These are phyloP conservation scores for Noccaea caerulescens DNA, from an alignment of 345 rosid species.

Conservation along the genomic window DNA sequence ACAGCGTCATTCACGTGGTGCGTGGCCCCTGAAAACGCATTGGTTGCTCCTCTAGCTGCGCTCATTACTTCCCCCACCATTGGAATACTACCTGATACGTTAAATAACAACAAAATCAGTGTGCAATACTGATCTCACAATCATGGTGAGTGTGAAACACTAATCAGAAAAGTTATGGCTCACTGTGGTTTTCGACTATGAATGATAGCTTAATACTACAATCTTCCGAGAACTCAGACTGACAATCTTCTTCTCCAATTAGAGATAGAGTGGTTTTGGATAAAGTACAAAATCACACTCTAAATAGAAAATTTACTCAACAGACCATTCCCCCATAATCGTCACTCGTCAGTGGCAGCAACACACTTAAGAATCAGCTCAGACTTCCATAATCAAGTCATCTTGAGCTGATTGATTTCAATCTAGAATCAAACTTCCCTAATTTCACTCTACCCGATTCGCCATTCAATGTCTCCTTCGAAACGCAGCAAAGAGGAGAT, in stretches of 20 bases:
- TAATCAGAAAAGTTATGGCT: slow-evolving; percentile 20
- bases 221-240: neutral
- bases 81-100: slow-evolving; percentile 69
- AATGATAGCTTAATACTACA: neutral
- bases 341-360: neutral
- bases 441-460: neutral
- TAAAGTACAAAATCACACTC: neutral
- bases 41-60: slow-evolving; percentile 95
- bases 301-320: neutral
- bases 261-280: neutral
- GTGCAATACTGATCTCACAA: neutral
- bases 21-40: slow-evolving; percentile 80
- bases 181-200: neutral
- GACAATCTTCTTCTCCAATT: neutral
- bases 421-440: neutral
- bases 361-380: neutral
- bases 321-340: no score
- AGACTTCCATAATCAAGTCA: neutral
- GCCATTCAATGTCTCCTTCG: neutral
- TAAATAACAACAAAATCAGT: slow-evolving; percentile 11
- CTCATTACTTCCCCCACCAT: slow-evolving; percentile 79
- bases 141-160: slow-evolving; percentile 6
- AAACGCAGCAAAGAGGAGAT: slow-evolving; percentile 4
- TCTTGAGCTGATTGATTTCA: slow-evolving; percentile 13
- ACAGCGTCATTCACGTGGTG: slow-evolving; percentile 75